These are phyloP conservation scores for Scheffersomyces stipitis DNA, from an alignment of 805 yeast genomes.

Conservation along the genomic window DNA sequence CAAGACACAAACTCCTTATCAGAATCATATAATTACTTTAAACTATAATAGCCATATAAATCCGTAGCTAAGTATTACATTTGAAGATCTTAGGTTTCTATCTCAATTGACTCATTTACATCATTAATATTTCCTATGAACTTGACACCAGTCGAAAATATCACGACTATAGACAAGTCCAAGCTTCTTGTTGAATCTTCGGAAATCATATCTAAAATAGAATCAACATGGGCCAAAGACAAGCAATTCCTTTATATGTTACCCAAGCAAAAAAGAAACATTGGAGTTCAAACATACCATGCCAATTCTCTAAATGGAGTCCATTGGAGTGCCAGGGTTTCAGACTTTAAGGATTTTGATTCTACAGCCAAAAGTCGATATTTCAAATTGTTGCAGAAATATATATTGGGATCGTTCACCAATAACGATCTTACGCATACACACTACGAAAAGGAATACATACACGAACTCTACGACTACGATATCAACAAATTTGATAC, in stretches of 20 bases:
- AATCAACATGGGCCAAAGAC: background rate
- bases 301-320: slow-evolving; percentile 6
- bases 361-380: slow-evolving; percentile 9
- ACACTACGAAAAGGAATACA: slow-evolving; percentile 35
- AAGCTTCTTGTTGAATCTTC: background rate
- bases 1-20: no score
- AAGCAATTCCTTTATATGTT: background rate
- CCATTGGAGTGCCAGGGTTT: slow-evolving; percentile 13
- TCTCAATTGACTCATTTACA: no score
- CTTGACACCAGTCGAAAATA: background rate
- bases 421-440: slow-evolving; percentile 29
- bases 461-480: slow-evolving; percentile 30
- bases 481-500: slow-evolving; percentile 16
- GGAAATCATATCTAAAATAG: background rate
- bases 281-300: background rate
- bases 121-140: background rate
- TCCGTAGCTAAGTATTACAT: no score
- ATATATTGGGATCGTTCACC: slow-evolving; percentile 10
- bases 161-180: background rate
- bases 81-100: no score
- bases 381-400: slow-evolving; percentile 7
- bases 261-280: background rate
- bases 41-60: no score
- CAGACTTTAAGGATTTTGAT: slow-evolving; percentile 12
- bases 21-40: no score